Evolutionary conservation across 495 filamentous ascomycete genomes (phyloP), one percentile per base, ranked within the genome.

Genomic region (Hyaloscypha finlandica): DNA sequence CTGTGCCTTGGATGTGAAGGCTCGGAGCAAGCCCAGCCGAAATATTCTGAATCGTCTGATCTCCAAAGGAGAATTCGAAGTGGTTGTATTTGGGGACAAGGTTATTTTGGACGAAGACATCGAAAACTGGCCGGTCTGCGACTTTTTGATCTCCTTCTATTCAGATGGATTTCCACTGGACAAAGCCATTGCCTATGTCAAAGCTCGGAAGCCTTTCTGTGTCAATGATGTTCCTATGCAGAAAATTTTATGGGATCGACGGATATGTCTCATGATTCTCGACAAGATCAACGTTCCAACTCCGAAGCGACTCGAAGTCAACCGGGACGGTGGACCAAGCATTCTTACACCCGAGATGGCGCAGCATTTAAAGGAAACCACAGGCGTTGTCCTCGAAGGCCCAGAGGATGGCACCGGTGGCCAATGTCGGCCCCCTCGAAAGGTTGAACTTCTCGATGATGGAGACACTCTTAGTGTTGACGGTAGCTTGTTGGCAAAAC

Each of bases 141-240:
- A 99, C 77, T 99, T 95, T 71, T 80, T 99, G 25, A 95, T 99
- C 57, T 94, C 93, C 22, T 99, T 99, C 78, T 99, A 97, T 78
- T 97, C 93, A 0, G 94, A 96, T 76, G 95, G 95, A 0, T 99
- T 99, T 69, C 95, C 95, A 0, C 79, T 99, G 37, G 94, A 99
- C 56, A 99, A 98, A 76, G 96, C 95, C 6, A 96, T 98, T 72
- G 90, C 92, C 16, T 99, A 99, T 76, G 90, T 91, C 53, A 90
- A 90, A 67, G 84, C 96, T 11, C 88, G 95, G 48, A 97, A 94
- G 74, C 96, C 95, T 12, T 97, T 97, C 67, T 97, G 93, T 74
- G 92, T 99, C 74, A 99, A 99, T 77, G 94, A 99, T 72, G 78
- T 99, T 59, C 92, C 92, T 3, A 97, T 99, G 95, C 95, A 99